These are phyloP conservation scores for Yamadazyma oceani DNA, from an alignment of 1,139 yeast genomes.

Conservation along the genomic window DNA sequence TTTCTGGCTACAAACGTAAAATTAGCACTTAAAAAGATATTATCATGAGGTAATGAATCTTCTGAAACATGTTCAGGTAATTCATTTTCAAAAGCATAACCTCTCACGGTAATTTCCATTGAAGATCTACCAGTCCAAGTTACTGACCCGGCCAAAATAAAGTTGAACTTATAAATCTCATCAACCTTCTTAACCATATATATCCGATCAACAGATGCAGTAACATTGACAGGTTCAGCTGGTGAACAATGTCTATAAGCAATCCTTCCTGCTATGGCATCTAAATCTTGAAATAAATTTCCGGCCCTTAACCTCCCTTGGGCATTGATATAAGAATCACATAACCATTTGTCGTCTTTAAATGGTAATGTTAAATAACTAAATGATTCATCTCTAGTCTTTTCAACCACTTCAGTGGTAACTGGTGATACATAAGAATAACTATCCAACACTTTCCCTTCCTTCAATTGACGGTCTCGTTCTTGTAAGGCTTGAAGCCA, in stretches of 20 bases:
- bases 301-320: slow-evolving; percentile 89
- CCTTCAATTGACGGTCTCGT: slow-evolving; percentile 64
- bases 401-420: slow-evolving; percentile 68
- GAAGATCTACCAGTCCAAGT: slow-evolving; percentile 95
- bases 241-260: slow-evolving; percentile 87
- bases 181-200: slow-evolving; percentile 85
- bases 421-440: slow-evolving; percentile 71
- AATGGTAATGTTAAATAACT: slow-evolving; percentile 74
- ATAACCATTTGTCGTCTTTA: slow-evolving; percentile 76
- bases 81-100: slow-evolving; percentile 66
- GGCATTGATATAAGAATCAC: slow-evolving; percentile 87
- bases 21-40: slow-evolving; percentile 74
- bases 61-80: slow-evolving; percentile 42
- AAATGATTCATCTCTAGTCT: slow-evolving; percentile 75
- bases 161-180: slow-evolving; percentile 71
- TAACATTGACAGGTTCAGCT: slow-evolving; percentile 88
- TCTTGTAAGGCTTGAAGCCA: slow-evolving; percentile 86
- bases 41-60: slow-evolving; percentile 47
- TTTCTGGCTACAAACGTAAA: slow-evolving; percentile 95
- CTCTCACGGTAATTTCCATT: slow-evolving; percentile 92
- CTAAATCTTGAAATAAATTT: slow-evolving; percentile 87
- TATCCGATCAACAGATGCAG: slow-evolving; percentile 91
- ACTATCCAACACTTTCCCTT: slow-evolving; percentile 70
- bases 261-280: slow-evolving; percentile 84
- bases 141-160: slow-evolving; percentile 81